Evolutionary conservation across 352 stramenopile species (phyloP).

Genomic region (Pythium brassicae): DNA sequence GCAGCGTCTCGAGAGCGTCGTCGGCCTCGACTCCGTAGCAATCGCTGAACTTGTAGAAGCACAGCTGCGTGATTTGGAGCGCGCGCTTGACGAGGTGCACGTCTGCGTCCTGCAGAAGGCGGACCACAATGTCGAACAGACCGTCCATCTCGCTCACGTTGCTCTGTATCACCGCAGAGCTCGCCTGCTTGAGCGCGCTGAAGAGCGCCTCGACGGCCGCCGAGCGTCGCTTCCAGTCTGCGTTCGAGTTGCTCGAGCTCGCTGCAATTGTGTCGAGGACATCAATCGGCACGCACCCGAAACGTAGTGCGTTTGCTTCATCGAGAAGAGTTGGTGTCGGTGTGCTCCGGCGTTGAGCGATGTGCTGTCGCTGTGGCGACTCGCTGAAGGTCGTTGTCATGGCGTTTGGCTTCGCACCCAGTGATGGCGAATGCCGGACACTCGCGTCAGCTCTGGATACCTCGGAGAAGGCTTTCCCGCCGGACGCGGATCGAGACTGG

Average conservation of each 20-base stretch:
- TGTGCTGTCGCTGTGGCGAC: no score
- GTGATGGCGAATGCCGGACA: no score
- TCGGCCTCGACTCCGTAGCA: slow-evolving; percentile 1
- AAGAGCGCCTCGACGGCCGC: slow-evolving; percentile 57
- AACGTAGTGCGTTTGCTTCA: slow-evolving; percentile 18
- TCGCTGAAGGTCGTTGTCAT: no score
- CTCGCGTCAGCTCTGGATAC: no score
- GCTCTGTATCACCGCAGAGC: slow-evolving; percentile 11
- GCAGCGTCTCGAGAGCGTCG: not conserved
- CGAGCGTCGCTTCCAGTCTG: slow-evolving; percentile 67
- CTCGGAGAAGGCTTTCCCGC: no score
- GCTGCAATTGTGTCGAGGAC: slow-evolving; percentile 29
- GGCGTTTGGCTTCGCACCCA: no score
- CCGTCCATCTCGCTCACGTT: slow-evolving; percentile 21
- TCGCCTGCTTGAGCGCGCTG: slow-evolving; percentile 27
- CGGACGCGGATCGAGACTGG: no score
- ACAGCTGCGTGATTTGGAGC: slow-evolving; percentile 47
- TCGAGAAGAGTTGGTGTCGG: not conserved
- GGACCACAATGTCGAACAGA: slow-evolving; percentile 41
- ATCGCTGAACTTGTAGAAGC: slow-evolving; percentile 43
- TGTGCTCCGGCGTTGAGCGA: no score
- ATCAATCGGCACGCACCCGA: slow-evolving; percentile 41
- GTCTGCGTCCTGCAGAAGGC: slow-evolving; percentile 63
- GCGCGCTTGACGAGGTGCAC: slow-evolving; percentile 62
- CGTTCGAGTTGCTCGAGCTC: slow-evolving; percentile 53